Conservation (phyloP, 768 basidiomycete genomes). For the Russula sp. region DNA sequence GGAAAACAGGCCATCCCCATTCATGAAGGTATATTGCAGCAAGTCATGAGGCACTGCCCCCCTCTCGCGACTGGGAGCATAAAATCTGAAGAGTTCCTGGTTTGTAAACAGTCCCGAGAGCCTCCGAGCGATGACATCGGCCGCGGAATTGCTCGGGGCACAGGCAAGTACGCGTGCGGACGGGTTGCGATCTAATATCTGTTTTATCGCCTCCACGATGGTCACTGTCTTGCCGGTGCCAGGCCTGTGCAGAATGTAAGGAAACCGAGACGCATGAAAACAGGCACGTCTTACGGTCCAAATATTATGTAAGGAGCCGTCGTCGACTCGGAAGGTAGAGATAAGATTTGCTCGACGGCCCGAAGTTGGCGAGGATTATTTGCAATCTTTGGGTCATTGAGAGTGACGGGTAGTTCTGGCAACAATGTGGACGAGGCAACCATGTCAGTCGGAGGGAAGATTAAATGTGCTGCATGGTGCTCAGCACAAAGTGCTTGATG, state of each 20-base stretch:
- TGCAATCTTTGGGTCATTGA: conserved; percentile 14
- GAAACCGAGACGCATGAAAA: neutral
- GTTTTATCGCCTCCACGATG: conserved; percentile 58
- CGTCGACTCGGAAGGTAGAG: conserved; percentile 31
- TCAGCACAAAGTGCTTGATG: conserved; percentile 35
- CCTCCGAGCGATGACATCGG: conserved; percentile 42
- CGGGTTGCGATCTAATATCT: conserved; percentile 46
- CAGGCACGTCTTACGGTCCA: conserved; percentile 52
- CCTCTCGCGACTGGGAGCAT: conserved; percentile 49
- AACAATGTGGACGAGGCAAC: neutral
- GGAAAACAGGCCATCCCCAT: conserved; percentile 37
- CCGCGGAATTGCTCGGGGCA: conserved; percentile 67
- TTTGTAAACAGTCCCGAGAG: conserved; percentile 40
- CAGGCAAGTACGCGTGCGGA: conserved; percentile 55
- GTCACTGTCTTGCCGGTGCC: conserved; percentile 71
- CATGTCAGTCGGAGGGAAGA: conserved; percentile 9
- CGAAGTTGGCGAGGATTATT: conserved; percentile 8
- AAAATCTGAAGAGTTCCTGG: conserved; percentile 52
- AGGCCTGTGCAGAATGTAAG: conserved; percentile 40
- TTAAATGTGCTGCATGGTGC: neutral
- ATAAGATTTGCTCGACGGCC: conserved; percentile 7
- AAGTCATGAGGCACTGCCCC: conserved; percentile 43
- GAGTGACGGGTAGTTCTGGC: neutral
- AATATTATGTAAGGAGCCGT: conserved; percentile 57
- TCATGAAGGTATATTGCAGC: conserved; percentile 37